These are phyloP conservation scores for Paecilomyces fulvus DNA, from an alignment of 2,329 filamentous ascomycete genomes.

Conservation along the genomic window DNA sequence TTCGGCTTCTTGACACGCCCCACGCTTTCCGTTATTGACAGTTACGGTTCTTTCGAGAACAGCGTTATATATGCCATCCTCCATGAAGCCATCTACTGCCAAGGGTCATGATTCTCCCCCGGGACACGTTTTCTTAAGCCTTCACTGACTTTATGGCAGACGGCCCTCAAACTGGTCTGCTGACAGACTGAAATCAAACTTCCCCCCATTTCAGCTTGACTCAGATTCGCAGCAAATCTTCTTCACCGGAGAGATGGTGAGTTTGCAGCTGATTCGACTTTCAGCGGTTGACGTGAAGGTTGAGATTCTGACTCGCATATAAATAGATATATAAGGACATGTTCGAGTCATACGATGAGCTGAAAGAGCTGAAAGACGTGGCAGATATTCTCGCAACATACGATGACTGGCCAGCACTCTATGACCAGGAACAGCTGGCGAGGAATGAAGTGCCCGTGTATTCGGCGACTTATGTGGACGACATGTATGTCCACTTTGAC, in stretches of 20 bases:
- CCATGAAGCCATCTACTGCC: conserved; percentile 83
- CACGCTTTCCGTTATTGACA: conserved; percentile 61
- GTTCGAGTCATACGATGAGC: conserved; percentile 71
- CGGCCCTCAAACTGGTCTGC: conserved; percentile 66
- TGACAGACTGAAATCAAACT: conserved; percentile 35
- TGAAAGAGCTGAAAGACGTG: conserved; percentile 58
- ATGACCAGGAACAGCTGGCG: conserved; percentile 63
- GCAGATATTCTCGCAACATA: conserved; percentile 63
- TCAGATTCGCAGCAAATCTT: conserved; percentile 49
- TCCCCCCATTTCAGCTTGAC: conserved; percentile 40
- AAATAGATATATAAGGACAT: conserved; percentile 65
- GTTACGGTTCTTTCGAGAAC: conserved; percentile 60
- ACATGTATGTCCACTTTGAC: conserved; percentile 85
- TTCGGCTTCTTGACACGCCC: conserved; percentile 69
- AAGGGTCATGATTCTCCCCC: conserved; percentile 36
- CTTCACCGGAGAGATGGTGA: conserved; percentile 83
- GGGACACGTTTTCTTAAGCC: not conserved
- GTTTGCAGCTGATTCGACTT: not conserved
- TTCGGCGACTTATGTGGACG: conserved; percentile 71
- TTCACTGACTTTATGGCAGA: conserved; percentile 13
- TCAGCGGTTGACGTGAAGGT: not conserved
- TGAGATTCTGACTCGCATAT: not conserved
- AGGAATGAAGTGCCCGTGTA: conserved; percentile 80
- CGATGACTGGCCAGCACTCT: conserved; percentile 65
- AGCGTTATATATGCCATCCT: conserved; percentile 76